Percentiles rank a stretch among this genome's conserved stretches.
Evolutionary conservation across 495 filamentous ascomycete genomes (phyloP).

Genomic region (Amniculicola lignicola): DNA sequence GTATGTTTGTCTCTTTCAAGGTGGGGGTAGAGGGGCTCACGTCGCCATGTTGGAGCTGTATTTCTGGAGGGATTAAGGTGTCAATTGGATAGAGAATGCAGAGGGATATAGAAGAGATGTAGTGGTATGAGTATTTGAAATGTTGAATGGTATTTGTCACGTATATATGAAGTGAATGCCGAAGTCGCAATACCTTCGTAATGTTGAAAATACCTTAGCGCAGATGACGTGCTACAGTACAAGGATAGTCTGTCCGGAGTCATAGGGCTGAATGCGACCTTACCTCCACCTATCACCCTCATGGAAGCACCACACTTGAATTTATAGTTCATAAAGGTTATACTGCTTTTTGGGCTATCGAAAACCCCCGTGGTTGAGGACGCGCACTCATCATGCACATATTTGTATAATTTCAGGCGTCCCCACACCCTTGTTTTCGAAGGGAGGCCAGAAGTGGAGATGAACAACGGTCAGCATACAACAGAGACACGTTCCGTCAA

Average conservation of each 20-base stretch:
- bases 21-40: slow-evolving; percentile 18
- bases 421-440: too few species aligned
- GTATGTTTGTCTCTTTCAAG: not conserved
- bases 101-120: not conserved
- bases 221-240: slow-evolving; percentile 7
- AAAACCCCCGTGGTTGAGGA: too few species aligned
- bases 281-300: too few species aligned
- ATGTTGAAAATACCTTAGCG: not conserved
- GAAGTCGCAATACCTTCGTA: slow-evolving; percentile 1
- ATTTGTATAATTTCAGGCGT: too few species aligned
- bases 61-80: not conserved
- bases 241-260: not conserved
- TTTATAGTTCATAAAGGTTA: too few species aligned
- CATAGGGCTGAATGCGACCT: slow-evolving; percentile 3
- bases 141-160: not conserved
- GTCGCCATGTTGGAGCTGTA: slow-evolving; percentile 30
- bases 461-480: too few species aligned
- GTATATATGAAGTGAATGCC: not conserved
- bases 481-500: too few species aligned
- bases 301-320: too few species aligned
- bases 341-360: too few species aligned
- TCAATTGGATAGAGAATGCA: not conserved
- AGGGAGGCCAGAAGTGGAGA: too few species aligned
- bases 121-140: not conserved
- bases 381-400: too few species aligned